phyloP scores from a whole-genome alignment of 2,329 filamentous ascomycete species.

The Diaporthe nobilis region DNA sequence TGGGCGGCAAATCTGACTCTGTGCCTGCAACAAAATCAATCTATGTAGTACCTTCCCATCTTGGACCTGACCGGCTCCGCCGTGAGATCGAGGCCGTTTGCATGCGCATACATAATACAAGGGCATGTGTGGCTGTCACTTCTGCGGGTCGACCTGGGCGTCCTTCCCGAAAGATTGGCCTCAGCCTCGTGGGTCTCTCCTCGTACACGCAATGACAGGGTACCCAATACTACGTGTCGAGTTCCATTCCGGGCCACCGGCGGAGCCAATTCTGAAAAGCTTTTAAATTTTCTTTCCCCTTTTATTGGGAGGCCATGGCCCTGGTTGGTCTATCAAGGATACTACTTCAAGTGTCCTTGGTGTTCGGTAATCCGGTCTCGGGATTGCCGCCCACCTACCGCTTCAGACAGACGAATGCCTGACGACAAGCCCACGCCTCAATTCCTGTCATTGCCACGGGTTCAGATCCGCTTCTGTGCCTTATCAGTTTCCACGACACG shows the following conservation, averaged over 20 bases:
- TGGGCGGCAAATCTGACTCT: too few species aligned
- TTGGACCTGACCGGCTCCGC: background rate
- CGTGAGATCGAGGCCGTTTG: too few species aligned
- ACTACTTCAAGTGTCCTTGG: too few species aligned
- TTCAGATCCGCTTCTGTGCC: background rate
- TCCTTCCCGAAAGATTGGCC: background rate
- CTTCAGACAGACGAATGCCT: constrained; percentile 8
- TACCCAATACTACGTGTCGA: background rate
- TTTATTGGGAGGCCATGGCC: background rate
- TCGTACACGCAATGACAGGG: constrained; percentile 13
- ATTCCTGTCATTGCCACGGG: background rate
- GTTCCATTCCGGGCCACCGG: background rate
- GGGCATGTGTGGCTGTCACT: background rate
- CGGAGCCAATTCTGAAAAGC: constrained; percentile 1
- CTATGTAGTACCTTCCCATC: background rate
- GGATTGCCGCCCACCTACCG: constrained; percentile 11
- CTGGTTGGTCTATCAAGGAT: background rate
- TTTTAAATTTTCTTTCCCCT: background rate
- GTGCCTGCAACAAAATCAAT: background rate
- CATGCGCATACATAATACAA: background rate
- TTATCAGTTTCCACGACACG: background rate
- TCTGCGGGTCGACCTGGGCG: background rate
- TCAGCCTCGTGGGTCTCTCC: background rate
- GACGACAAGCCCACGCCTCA: background rate
- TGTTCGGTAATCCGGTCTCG: background rate